Base-by-base conservation (phyloP, 768 basidiomycete species). In the Kwoniella sp. region DNA sequence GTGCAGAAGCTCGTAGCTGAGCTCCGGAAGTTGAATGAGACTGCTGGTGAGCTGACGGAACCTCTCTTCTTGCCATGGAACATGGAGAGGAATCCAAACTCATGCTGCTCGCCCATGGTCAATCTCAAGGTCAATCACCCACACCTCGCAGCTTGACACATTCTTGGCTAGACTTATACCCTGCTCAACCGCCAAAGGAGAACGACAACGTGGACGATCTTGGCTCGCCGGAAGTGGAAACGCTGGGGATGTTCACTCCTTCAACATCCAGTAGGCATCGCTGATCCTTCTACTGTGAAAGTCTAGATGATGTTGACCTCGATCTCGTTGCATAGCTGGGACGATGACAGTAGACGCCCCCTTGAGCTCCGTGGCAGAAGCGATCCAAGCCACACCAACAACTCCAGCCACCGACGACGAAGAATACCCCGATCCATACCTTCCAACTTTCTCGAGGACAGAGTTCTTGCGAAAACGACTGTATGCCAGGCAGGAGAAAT, bases 1-100 rank as follows among this genome's bases (percentile, higher is more conserved):
- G 70, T 71, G 1, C 73, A 72, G 33, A 58, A 40, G 12, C 40
- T 76, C 4, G 55, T 73, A 1, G 61, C 56, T 12, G 72, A 73
- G 30, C 40, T 76, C n/a, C 63, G 67, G 29, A 60, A 67, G 17
- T 47, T 69, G 26, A 55, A 44, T 19, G 68, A 64, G 15, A 29
- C 54, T 37, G 57, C 68, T 30, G 58, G 74, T 76, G 40, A 63
- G 71, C 53, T 30, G 13, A 24, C 9, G 8, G 2, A 22, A 48
- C 22, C 2, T 10, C n/a, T n/a, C n/a, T n/a, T n/a, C n/a, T n/a
- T n/a, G n/a, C n/a, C n/a, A n/a, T n/a, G n/a, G n/a, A n/a, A n/a
- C n/a, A n/a, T n/a, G n/a, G n/a, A n/a, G n/a, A n/a, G n/a, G 30
- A 15, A 27, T 30, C 51, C 36, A 24, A 56, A 15, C 40, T 44